Evolutionary conservation across 345 rosid genomes (phyloP).

Genomic region (Melaleuca quinquenervia): DNA sequence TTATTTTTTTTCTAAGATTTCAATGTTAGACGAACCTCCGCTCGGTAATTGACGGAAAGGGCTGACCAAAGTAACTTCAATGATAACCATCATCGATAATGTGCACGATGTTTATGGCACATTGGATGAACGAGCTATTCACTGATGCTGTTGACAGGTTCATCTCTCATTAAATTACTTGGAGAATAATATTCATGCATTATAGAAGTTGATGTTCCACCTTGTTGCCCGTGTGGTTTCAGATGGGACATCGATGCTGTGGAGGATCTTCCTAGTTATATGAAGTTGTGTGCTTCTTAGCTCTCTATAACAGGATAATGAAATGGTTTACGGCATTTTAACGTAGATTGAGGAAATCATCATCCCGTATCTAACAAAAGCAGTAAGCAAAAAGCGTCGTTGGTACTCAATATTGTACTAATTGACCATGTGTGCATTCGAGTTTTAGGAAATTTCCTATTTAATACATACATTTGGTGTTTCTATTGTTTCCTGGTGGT

Average conservation of each 20-base stretch:
- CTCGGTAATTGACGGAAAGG: no score
- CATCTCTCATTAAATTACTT: neutral
- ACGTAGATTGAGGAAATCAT: conserved; percentile 8
- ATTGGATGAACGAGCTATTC: conserved; percentile 19
- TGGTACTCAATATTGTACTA: neutral
- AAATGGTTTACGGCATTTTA: conserved; percentile 25
- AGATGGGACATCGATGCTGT: conserved; percentile 33
- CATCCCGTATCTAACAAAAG: conserved; percentile 14
- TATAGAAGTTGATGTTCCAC: neutral
- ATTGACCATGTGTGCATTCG: neutral
- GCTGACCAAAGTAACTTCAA: no score
- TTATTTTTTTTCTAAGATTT: no score
- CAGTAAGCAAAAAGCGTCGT: neutral
- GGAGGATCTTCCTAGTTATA: conserved; percentile 19
- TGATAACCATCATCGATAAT: conserved; percentile 15
- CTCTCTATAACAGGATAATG: conserved; percentile 27
- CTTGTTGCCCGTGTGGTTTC: neutral
- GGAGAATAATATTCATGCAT: neutral
- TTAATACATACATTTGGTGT: neutral
- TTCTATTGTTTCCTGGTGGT: conserved; percentile 17
- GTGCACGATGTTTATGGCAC: conserved; percentile 29
- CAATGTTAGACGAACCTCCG: no score
- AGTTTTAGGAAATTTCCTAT: neutral
- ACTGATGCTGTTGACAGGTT: conserved; percentile 24
- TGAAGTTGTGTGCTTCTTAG: conserved; percentile 29